Conservation (phyloP, 2,329 filamentous ascomycete species). For the Fusarium zealandicum region DNA sequence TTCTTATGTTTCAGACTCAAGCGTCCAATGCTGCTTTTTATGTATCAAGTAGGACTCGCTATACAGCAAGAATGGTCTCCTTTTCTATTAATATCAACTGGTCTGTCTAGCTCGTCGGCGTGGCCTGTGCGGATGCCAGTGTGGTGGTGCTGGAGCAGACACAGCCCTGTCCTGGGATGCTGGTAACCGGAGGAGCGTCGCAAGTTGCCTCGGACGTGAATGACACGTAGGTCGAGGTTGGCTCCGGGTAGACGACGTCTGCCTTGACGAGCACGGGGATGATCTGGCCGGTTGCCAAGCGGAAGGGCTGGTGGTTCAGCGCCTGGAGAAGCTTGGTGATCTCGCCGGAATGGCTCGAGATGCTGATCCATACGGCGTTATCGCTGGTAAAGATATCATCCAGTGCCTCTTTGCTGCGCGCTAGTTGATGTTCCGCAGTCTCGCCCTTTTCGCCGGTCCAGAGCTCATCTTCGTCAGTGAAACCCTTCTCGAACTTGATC, state of each 20-base stretch:
- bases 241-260: slow-evolving; percentile 49
- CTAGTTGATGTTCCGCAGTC: slow-evolving; percentile 56
- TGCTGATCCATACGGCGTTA: slow-evolving; percentile 61
- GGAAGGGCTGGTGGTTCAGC: slow-evolving; percentile 67
- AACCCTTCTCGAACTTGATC: slow-evolving; percentile 66
- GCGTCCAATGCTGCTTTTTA: slow-evolving; percentile 11
- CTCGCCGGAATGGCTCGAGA: slow-evolving; percentile 68
- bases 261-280: slow-evolving; percentile 73
- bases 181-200: slow-evolving; percentile 53
- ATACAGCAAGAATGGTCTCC: slow-evolving; percentile 12
- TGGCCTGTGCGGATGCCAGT: slow-evolving; percentile 28
- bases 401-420: slow-evolving; percentile 56
- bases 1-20: slow-evolving; percentile 19
- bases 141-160: slow-evolving; percentile 45
- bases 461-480: slow-evolving; percentile 61
- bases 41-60: slow-evolving; percentile 18
- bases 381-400: slow-evolving; percentile 65
- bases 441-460: slow-evolving; percentile 54
- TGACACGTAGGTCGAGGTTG: slow-evolving; percentile 41
- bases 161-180: slow-evolving; percentile 51
- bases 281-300: slow-evolving; percentile 69
- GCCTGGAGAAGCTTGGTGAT: slow-evolving; percentile 61
- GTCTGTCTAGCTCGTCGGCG: slow-evolving; percentile 11
- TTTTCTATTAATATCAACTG: background rate
- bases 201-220: slow-evolving; percentile 55